These are phyloP conservation scores for Chlorophyllum brunneum DNA, from an alignment of 768 basidiomycete species.

Conservation along the genomic window DNA sequence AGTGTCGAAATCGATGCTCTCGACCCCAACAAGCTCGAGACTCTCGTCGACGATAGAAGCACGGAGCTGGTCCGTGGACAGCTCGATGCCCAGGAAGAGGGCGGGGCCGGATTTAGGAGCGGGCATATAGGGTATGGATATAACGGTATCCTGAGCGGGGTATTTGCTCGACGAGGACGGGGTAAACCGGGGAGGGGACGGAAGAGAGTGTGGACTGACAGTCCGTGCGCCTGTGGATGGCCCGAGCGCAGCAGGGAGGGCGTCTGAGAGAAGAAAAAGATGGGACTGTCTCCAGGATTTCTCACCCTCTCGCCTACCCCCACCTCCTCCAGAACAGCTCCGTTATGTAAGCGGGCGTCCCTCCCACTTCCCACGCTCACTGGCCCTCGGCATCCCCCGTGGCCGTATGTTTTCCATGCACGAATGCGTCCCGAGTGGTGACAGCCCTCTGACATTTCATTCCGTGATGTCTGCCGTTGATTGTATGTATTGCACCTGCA, in stretches of 20 bases:
- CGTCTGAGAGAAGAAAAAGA: slow-evolving; percentile 4
- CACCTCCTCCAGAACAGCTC: not conserved
- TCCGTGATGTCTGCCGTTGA: too few relatives aligned
- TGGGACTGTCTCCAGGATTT: not conserved
- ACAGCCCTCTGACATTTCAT: not conserved
- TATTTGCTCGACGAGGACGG: too few relatives aligned
- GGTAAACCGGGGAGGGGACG: not conserved
- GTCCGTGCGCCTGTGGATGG: not conserved
- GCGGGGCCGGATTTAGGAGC: slow-evolving; percentile 41
- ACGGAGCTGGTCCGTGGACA: slow-evolving; percentile 79
- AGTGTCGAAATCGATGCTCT: slow-evolving; percentile 78
- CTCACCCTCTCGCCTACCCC: slow-evolving; percentile 1
- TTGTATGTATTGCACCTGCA: too few relatives aligned
- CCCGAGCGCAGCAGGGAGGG: slow-evolving; percentile 2
- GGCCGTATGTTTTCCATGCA: not conserved
- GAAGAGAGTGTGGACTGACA: too few relatives aligned
- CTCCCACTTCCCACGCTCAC: not conserved
- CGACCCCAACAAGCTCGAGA: slow-evolving; percentile 78
- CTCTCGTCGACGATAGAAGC: slow-evolving; percentile 82
- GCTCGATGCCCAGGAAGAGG: slow-evolving; percentile 83
- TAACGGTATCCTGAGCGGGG: too few relatives aligned
- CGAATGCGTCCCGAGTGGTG: too few relatives aligned
- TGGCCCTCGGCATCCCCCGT: not conserved
- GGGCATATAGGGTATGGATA: slow-evolving; percentile 27
- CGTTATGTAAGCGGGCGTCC: not conserved